phyloP scores from a whole-genome alignment of 1,139 yeast species.

The Zygotorulaspora mrakii region DNA sequence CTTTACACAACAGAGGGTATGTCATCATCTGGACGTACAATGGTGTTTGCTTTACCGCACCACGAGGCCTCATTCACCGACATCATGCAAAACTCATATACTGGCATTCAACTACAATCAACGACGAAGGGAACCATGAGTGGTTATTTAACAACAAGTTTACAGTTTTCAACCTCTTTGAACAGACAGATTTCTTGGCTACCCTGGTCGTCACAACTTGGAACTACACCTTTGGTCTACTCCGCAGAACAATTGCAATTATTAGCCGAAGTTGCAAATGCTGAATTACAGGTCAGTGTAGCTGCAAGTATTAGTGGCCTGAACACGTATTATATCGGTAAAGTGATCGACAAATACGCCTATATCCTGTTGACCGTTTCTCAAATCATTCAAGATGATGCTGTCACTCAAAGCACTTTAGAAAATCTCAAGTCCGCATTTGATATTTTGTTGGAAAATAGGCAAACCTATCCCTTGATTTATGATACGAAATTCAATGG shows the following conservation, averaged over 20 bases:
- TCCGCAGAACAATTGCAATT: slow-evolving; percentile 48
- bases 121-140: slow-evolving; percentile 66
- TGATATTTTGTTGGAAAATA: slow-evolving; percentile 46
- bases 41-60: slow-evolving; percentile 71
- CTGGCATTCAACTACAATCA: slow-evolving; percentile 52
- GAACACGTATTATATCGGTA: slow-evolving; percentile 65
- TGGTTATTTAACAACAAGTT: slow-evolving; percentile 51
- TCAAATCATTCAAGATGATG: slow-evolving; percentile 55
- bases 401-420: slow-evolving; percentile 48
- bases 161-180: slow-evolving; percentile 47
- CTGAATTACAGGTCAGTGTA: slow-evolving; percentile 58
- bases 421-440: slow-evolving; percentile 52
- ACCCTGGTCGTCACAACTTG: slow-evolving; percentile 50
- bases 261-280: slow-evolving; percentile 53
- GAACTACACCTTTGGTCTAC: slow-evolving; percentile 42
- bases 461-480: slow-evolving; percentile 56
- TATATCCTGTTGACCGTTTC: slow-evolving; percentile 61
- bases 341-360: slow-evolving; percentile 71
- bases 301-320: slow-evolving; percentile 45
- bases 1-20: slow-evolving; percentile 51
- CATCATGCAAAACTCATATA: slow-evolving; percentile 39
- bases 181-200: slow-evolving; percentile 51
- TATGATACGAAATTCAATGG: slow-evolving; percentile 70
- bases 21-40: slow-evolving; percentile 49
- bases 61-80: slow-evolving; percentile 52